phyloP scores from a whole-genome alignment of 805 yeast species.

The Teunomyces cretensis region DNA sequence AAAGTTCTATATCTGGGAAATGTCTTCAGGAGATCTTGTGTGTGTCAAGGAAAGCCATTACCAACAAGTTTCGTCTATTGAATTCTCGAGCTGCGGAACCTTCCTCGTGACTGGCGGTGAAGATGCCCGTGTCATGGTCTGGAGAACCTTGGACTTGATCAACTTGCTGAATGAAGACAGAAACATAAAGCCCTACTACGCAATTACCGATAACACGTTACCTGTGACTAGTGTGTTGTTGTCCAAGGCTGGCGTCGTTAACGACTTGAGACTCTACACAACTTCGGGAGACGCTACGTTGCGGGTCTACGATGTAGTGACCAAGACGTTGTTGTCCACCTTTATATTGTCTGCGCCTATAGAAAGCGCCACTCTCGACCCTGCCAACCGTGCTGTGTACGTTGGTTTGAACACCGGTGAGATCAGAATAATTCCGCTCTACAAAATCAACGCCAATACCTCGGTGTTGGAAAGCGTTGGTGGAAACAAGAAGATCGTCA shows the following conservation, averaged over 20 bases:
- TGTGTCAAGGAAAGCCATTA: slow-evolving; percentile 81
- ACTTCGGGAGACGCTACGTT: slow-evolving; percentile 74
- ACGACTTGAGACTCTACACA: slow-evolving; percentile 66
- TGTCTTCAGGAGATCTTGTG: slow-evolving; percentile 71
- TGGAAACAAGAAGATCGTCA: slow-evolving; percentile 52
- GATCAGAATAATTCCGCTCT: slow-evolving; percentile 57
- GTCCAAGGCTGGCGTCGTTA: slow-evolving; percentile 48
- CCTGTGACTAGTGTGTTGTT: slow-evolving; percentile 50
- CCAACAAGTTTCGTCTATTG: slow-evolving; percentile 64
- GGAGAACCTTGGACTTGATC: slow-evolving; percentile 67
- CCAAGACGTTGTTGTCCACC: slow-evolving; percentile 55
- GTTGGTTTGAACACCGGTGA: slow-evolving; percentile 67
- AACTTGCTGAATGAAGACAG: slow-evolving; percentile 27
- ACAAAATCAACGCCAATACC: slow-evolving; percentile 31
- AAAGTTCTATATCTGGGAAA: slow-evolving; percentile 80
- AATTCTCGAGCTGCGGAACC: slow-evolving; percentile 59
- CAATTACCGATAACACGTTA: slow-evolving; percentile 62
- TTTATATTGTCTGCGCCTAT: slow-evolving; percentile 65
- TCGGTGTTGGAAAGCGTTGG: slow-evolving; percentile 59
- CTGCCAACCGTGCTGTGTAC: slow-evolving; percentile 74
- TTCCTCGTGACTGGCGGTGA: slow-evolving; percentile 72
- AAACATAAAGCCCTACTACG: slow-evolving; percentile 52
- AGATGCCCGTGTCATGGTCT: slow-evolving; percentile 76
- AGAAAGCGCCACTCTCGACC: slow-evolving; percentile 63
- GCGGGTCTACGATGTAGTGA: slow-evolving; percentile 61